Percentiles rank a stretch among this genome's conserved stretches.
Evolutionary conservation across 1,284 basidiomycete species (phyloP).

Genomic region (Ustilago crameri): DNA sequence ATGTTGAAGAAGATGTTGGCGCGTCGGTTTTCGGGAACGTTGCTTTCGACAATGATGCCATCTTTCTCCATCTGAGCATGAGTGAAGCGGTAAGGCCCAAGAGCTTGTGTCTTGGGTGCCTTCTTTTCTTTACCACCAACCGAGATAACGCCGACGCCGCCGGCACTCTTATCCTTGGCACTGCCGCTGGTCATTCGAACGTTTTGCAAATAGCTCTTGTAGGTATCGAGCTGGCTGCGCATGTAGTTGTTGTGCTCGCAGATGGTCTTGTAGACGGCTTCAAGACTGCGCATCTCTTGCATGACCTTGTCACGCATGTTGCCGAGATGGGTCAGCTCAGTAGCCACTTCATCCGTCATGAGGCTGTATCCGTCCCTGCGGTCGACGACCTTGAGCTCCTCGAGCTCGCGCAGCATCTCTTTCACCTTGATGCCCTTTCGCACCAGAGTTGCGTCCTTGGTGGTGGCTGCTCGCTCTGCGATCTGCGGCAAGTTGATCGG

Average conservation of each 20-base stretch:
- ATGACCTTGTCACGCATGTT: conserved; percentile 96
- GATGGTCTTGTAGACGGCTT: conserved; percentile 98
- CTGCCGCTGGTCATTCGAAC: conserved; percentile 79
- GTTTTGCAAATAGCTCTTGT: conserved; percentile 99
- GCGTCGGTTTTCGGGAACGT: conserved; percentile 92
- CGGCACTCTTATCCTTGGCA: conserved; percentile 71
- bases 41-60: conserved; percentile 98
- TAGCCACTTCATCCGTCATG: conserved; percentile 95
- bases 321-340: conserved; percentile 93
- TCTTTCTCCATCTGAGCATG: conserved; percentile 99
- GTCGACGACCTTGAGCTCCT: conserved; percentile 88
- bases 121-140: conserved; percentile 99
- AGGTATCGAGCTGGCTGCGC: conserved; percentile 94
- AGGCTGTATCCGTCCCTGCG: conserved; percentile 84
- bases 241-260: conserved; percentile 99
- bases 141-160: conserved; percentile 91
- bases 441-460: conserved; percentile 93
- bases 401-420: conserved; percentile 95
- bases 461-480: conserved; percentile 93
- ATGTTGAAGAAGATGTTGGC: conserved; percentile 99
- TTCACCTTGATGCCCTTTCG: conserved; percentile 98
- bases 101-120: conserved; percentile 80
- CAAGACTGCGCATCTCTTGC: conserved; percentile 88
- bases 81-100: conserved; percentile 96
- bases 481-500: conserved; percentile 90